Evolutionary conservation across 148 eudicot genomes (phyloP).

Genomic region (Persicaria maculosa): DNA sequence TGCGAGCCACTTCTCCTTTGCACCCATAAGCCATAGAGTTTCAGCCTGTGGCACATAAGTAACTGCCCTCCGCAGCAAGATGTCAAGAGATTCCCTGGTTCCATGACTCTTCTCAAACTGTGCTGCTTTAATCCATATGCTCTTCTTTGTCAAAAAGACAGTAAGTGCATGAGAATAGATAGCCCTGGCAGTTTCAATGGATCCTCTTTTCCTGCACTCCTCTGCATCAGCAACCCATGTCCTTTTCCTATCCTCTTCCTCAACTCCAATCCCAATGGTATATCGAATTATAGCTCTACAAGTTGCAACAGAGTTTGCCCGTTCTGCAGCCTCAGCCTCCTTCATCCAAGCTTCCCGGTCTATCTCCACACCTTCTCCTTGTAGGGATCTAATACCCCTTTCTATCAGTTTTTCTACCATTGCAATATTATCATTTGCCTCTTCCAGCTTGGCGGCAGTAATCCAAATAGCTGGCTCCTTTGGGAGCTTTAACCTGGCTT

Average conservation of each 20-base stretch:
- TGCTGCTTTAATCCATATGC: conserved; percentile 94
- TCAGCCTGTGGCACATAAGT: conserved; percentile 87
- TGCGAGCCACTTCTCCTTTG: conserved; percentile 98
- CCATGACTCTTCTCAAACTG: conserved; percentile 90
- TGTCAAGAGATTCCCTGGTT: conserved; percentile 80
- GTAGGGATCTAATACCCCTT: conserved; percentile 81
- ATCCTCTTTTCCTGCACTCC: conserved; percentile 95
- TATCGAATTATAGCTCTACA: conserved; percentile 76
- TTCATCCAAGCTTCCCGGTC: conserved; percentile 96
- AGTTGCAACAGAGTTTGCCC: conserved; percentile 79
- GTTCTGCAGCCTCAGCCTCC: conserved; percentile 89
- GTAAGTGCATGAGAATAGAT: conserved; percentile 80
- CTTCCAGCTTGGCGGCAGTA: conserved; percentile 92
- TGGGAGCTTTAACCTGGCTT: conserved; percentile 72
- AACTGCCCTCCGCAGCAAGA: conserved; percentile 74
- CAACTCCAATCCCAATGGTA: conserved; percentile 79
- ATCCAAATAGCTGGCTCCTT: conserved; percentile 97
- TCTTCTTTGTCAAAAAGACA: conserved; percentile 81
- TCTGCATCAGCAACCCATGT: conserved; percentile 99
- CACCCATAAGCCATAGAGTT: conserved; percentile 94
- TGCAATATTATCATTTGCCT: conserved; percentile 69
- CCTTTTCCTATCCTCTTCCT: conserved; percentile 93
- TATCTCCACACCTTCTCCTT: conserved; percentile 70
- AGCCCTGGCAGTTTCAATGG: conserved; percentile 90
- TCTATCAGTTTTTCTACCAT: conserved; percentile 88